phyloP scores from a whole-genome alignment of 768 basidiomycete genomes.

The Collybia mongolica region DNA sequence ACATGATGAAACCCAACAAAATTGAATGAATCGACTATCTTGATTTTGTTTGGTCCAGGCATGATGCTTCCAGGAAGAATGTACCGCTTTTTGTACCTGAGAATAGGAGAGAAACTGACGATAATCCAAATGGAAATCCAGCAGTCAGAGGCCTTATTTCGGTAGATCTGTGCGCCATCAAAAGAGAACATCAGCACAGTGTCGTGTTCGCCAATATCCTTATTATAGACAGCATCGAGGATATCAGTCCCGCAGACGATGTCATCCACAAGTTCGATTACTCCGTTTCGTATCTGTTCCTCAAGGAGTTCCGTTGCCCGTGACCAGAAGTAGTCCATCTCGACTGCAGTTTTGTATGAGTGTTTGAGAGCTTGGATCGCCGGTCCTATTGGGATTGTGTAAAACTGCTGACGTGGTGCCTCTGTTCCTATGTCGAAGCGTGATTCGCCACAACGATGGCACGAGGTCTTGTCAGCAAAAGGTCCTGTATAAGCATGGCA shows the following conservation, averaged over 20 bases:
- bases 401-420: constrained; percentile 10
- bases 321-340: constrained; percentile 5
- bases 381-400: constrained; percentile 21
- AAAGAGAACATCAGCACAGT: constrained; percentile 27
- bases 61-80: constrained; percentile 27
- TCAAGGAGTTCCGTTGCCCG: background rate
- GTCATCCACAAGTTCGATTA: constrained; percentile 9
- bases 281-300: background rate
- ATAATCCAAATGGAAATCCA: constrained; percentile 28
- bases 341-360: constrained; percentile 2
- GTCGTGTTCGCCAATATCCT: constrained; percentile 11
- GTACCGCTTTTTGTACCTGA: constrained; percentile 24
- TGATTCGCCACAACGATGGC: constrained; percentile 7
- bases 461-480: background rate
- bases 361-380: constrained; percentile 21
- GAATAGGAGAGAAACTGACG: constrained; percentile 16
- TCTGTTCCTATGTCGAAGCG: constrained; percentile 8
- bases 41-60: constrained; percentile 30
- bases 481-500: constrained; percentile 10
- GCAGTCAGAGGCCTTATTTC: constrained; percentile 19
- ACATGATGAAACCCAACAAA: constrained; percentile 23
- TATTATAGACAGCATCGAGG: constrained; percentile 1
- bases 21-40: constrained; percentile 26
- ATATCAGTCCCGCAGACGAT: constrained; percentile 9
- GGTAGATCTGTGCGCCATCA: constrained; percentile 31